A percentile compares a stretch with the other conserved stretches of the same genome.
Conservation (phyloP, 306 rosid species). For the Ammopiptanthus mongolicus region DNA sequence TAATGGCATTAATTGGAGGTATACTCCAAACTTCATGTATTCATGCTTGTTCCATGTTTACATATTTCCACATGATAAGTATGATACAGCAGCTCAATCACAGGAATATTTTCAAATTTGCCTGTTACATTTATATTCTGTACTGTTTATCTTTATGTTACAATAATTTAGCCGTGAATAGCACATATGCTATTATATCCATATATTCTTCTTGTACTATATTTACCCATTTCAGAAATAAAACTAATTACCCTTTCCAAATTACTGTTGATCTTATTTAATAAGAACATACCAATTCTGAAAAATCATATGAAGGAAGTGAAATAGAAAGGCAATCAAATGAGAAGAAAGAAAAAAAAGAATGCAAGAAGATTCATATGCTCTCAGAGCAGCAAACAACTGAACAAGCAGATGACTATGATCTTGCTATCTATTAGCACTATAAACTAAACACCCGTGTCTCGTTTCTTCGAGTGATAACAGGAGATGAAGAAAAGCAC, state of each 20-base stretch:
- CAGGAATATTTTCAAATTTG: too few species aligned
- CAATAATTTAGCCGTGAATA: too few species aligned
- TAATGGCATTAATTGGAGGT: background rate
- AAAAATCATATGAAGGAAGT: background rate
- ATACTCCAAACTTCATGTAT: background rate
- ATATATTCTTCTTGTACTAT: too few species aligned
- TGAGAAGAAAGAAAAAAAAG: background rate
- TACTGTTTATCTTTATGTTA: too few species aligned
- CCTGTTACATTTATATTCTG: too few species aligned
- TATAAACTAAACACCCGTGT: background rate
- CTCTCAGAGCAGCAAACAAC: background rate
- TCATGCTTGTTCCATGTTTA: background rate
- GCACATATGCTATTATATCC: too few species aligned
- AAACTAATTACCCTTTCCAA: too few species aligned
- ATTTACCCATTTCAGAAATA: too few species aligned
- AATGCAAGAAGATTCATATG: background rate
- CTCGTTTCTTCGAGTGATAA: background rate
- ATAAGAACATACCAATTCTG: background rate
- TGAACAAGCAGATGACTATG: constrained; percentile 6
- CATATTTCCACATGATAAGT: background rate
- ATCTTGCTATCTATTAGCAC: background rate
- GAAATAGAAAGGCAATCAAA: background rate
- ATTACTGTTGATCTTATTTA: too few species aligned
- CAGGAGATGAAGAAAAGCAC: background rate
- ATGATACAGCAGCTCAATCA: too few species aligned